Conservation (phyloP, 352 stramenopile species). For the Phytopythium aichiense region DNA sequence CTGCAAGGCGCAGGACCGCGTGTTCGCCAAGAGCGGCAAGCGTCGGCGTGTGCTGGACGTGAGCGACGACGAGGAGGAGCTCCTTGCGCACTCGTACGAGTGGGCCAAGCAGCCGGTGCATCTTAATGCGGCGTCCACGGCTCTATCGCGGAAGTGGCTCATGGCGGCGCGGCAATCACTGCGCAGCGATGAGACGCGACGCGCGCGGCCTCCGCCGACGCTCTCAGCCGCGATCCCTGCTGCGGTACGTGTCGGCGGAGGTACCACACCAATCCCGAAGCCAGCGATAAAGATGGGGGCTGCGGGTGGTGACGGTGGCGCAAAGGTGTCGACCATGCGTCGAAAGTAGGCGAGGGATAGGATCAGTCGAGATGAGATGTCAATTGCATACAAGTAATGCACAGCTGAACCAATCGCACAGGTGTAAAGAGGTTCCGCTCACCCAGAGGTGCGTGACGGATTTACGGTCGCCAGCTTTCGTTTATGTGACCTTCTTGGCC, state of each 20-base stretch:
- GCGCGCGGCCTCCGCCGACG: conserved; percentile 28
- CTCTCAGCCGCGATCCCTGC: conserved; percentile 56
- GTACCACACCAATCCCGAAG: conserved; percentile 59
- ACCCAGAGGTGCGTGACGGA: conserved; percentile 14
- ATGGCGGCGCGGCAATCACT: conserved; percentile 56
- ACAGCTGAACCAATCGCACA: neutral
- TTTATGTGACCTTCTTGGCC: conserved; percentile 93
- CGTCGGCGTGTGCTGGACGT: conserved; percentile 62
- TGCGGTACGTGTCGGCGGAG: conserved; percentile 31
- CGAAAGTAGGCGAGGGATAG: conserved; percentile 42
- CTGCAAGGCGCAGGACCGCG: conserved; percentile 81
- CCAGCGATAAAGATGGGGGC: conserved; percentile 72
- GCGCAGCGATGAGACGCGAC: conserved; percentile 16
- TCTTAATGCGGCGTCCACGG: conserved; percentile 75
- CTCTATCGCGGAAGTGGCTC: conserved; percentile 82
- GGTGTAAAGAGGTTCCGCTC: neutral
- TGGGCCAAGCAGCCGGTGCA: conserved; percentile 74
- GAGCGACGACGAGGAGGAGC: conserved; percentile 87
- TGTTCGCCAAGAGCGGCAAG: conserved; percentile 76
- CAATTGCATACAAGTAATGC: conserved; percentile 5
- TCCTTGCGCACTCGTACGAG: conserved; percentile 53
- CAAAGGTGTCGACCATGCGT: conserved; percentile 58
- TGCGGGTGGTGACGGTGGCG: conserved; percentile 40
- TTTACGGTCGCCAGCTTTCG: neutral
- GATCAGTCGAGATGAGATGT: neutral